Conservation (phyloP, 352 stramenopile genomes). For the Globisporangium yorkense region DNA sequence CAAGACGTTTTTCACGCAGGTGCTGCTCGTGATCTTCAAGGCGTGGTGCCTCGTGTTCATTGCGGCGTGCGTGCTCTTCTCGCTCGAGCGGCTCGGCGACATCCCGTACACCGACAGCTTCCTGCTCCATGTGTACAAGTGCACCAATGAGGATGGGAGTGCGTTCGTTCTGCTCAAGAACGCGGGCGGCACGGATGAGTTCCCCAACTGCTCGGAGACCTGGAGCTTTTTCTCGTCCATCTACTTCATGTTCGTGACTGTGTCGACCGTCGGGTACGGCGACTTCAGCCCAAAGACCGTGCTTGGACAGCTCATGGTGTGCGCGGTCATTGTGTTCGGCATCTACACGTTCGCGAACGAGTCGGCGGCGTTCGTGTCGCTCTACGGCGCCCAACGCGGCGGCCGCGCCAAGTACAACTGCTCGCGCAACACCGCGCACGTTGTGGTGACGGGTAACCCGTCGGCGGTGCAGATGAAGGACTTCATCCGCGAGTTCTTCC, state of each 20-base stretch:
- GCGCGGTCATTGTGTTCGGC: constrained; percentile 78
- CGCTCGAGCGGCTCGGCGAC: constrained; percentile 79
- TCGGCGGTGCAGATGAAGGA: constrained; percentile 76
- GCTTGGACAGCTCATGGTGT: constrained; percentile 68
- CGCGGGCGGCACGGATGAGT: constrained; percentile 38
- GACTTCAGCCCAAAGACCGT: constrained; percentile 85
- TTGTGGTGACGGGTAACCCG: constrained; percentile 84
- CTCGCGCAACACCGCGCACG: constrained; percentile 63
- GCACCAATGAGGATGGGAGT: constrained; percentile 38
- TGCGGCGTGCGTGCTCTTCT: constrained; percentile 76
- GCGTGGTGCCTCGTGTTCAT: constrained; percentile 77
- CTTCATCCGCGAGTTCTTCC: constrained; percentile 88
- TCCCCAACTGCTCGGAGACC: constrained; percentile 59
- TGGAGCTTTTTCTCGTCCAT: constrained; percentile 87
- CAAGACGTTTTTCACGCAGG: constrained; percentile 77
- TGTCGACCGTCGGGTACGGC: constrained; percentile 83
- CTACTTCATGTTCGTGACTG: constrained; percentile 89
- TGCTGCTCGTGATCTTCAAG: constrained; percentile 78
- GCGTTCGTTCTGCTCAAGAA: constrained; percentile 49
- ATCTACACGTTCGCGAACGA: constrained; percentile 88
- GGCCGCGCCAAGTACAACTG: constrained; percentile 54
- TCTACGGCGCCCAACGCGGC: constrained; percentile 65
- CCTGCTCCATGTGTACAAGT: constrained; percentile 84
- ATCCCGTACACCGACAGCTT: constrained; percentile 78
- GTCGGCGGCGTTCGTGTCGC: constrained; percentile 65